Conservation (phyloP, 495 filamentous ascomycete species). For the Penicillium subrubescens region DNA sequence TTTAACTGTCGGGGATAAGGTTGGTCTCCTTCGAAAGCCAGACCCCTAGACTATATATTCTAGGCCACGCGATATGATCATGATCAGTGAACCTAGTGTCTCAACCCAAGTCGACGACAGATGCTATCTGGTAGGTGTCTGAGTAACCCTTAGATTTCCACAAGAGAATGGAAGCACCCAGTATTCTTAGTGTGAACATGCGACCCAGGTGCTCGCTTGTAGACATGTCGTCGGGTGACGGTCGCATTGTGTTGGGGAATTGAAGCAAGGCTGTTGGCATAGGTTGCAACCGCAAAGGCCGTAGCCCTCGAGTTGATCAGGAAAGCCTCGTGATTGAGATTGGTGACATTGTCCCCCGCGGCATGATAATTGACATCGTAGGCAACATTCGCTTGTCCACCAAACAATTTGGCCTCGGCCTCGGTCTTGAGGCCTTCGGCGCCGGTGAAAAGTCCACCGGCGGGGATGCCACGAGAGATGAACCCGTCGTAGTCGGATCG, state of each 20-base stretch:
- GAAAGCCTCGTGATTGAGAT: slow-evolving; percentile 62
- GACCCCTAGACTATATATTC: no score
- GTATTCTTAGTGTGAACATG: slow-evolving; percentile 24
- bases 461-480: slow-evolving; percentile 61
- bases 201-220: slow-evolving; percentile 13
- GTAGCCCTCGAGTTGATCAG: slow-evolving; percentile 61
- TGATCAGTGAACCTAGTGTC: no score
- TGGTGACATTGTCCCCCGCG: slow-evolving; percentile 57
- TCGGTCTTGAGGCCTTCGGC: slow-evolving; percentile 68
- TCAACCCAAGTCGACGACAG: no score
- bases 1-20: no score
- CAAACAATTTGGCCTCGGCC: slow-evolving; percentile 57
- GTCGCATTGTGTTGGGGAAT: slow-evolving; percentile 31
- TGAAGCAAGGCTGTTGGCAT: slow-evolving; percentile 54
- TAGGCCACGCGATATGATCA: no score
- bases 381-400: slow-evolving; percentile 59
- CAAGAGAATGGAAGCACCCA: slow-evolving; percentile 28
- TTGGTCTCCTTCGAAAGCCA: no score
- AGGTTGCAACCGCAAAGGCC: slow-evolving; percentile 65
- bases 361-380: slow-evolving; percentile 68
- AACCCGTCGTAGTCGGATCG: slow-evolving; percentile 73
- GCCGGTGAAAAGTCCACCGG: slow-evolving; percentile 69
- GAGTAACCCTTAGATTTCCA: slow-evolving; percentile 16
- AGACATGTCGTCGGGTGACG: slow-evolving; percentile 4
- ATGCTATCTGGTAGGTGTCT: no score